A percentile compares a stretch with the other conserved stretches of the same genome.
phyloP scores from a whole-genome alignment of 2,329 filamentous ascomycete species.

The Sclerotinia nivalis region DNA sequence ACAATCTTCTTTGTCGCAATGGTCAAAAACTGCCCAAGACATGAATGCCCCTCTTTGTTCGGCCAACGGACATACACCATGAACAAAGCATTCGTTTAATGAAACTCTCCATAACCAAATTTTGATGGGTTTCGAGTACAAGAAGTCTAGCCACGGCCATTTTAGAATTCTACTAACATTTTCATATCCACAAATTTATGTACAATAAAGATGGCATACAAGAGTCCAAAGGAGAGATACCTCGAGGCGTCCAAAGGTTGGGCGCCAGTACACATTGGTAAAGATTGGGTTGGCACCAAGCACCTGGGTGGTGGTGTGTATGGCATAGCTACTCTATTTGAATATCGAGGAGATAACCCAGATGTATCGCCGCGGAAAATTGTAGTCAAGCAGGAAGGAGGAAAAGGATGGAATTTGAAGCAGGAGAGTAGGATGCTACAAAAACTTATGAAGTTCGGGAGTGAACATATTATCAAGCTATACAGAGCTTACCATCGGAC shows the following conservation, averaged over 20 bases:
- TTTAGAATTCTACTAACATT: neutral
- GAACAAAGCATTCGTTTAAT: neutral
- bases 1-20: conserved; percentile 6
- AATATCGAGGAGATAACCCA: neutral
- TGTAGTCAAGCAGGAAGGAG: conserved; percentile 18
- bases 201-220: neutral
- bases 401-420: neutral
- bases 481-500: conserved; percentile 17
- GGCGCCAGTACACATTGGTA: conserved; percentile 9
- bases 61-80: neutral
- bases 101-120: neutral
- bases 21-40: neutral
- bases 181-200: neutral
- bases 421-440: conserved; percentile 1
- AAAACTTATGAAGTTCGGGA: conserved; percentile 17
- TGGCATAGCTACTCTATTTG: conserved; percentile 18
- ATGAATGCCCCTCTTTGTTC: neutral
- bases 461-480: conserved; percentile 17
- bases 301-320: conserved; percentile 9
- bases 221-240: neutral
- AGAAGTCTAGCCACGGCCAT: neutral
- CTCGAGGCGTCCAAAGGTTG: neutral
- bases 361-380: neutral
- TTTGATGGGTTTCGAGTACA: neutral
- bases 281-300: conserved; percentile 15